A percentile compares a stretch with the other conserved stretches of the same genome.
phyloP scores from a whole-genome alignment of 495 filamentous ascomycete genomes.

The Lepidopterella palustris region DNA sequence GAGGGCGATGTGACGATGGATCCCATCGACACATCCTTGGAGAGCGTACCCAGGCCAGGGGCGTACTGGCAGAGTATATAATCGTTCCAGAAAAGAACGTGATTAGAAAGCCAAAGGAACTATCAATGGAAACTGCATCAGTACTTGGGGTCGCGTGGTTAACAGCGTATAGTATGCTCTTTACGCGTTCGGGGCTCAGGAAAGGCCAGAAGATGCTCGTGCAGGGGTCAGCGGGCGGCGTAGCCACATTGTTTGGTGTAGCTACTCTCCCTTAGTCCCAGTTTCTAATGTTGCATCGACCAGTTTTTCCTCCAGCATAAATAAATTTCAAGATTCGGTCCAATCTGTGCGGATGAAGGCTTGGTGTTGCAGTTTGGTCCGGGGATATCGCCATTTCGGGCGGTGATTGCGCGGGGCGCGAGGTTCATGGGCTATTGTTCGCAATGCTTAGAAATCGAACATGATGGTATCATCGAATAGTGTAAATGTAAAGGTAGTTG shows the following conservation, averaged over 20 bases:
- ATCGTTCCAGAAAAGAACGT: slow-evolving; percentile 14
- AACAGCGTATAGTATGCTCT: slow-evolving; percentile 34
- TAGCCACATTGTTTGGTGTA: no score
- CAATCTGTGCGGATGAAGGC: slow-evolving; percentile 1
- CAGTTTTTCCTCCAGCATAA: no score
- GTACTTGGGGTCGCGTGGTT: slow-evolving; percentile 33
- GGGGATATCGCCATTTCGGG: not conserved
- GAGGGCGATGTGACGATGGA: slow-evolving; percentile 31
- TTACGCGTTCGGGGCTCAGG: slow-evolving; percentile 26
- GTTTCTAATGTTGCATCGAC: no score
- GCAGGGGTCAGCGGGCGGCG: slow-evolving; percentile 30
- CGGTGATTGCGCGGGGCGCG: not conserved
- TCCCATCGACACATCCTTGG: slow-evolving; percentile 30
- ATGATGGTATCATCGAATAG: not conserved
- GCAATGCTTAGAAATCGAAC: not conserved
- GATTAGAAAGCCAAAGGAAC: slow-evolving; percentile 10
- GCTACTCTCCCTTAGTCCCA: no score
- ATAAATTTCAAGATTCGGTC: no score
- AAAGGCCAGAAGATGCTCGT: slow-evolving; percentile 31
- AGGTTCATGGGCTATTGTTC: not conserved
- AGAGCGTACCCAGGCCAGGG: slow-evolving; percentile 25
- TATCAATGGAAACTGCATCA: slow-evolving; percentile 12
- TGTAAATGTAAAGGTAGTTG: not conserved
- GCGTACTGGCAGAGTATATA: slow-evolving; percentile 30
- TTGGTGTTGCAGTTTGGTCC: not conserved